Conservation (phyloP, 2,329 filamentous ascomycete species). For the Lasiodiplodia sp. region DNA sequence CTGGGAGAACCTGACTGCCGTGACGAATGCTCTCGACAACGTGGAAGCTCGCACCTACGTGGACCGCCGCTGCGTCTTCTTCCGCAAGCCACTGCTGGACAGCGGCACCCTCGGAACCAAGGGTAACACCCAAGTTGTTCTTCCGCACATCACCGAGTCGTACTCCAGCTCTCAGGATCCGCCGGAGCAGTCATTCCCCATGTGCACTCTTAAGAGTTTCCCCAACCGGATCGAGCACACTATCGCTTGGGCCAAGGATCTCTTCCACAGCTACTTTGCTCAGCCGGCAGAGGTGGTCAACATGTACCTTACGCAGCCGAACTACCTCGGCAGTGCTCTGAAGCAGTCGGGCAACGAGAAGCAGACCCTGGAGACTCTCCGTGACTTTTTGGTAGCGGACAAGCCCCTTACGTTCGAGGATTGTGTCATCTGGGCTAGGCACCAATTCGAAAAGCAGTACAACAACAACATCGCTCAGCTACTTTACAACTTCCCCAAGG, state of each 20-base stretch:
- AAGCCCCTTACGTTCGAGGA: constrained; percentile 94
- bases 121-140: constrained; percentile 95
- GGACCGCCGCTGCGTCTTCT: constrained; percentile 95
- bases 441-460: constrained; percentile 95
- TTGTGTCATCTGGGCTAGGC: constrained; percentile 93
- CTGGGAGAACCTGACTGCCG: constrained; percentile 85
- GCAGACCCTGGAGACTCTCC: constrained; percentile 87
- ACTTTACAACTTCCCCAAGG: constrained; percentile 96
- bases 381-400: constrained; percentile 88
- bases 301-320: constrained; percentile 87
- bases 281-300: constrained; percentile 95
- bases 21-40: constrained; percentile 97
- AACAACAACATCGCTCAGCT: constrained; percentile 96
- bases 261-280: constrained; percentile 94
- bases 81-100: constrained; percentile 94
- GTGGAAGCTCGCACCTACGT: constrained; percentile 97
- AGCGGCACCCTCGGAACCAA: constrained; percentile 98
- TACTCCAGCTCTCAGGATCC: constrained; percentile 98
- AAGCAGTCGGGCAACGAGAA: constrained; percentile 97
- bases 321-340: constrained; percentile 85
- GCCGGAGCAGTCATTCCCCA: constrained; percentile 97
- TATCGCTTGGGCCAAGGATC: constrained; percentile 95
- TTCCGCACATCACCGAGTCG: constrained; percentile 91
- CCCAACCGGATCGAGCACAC: constrained; percentile 99
- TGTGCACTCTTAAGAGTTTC: constrained; percentile 97